Percentiles rank a stretch among this genome's conserved stretches.
Evolutionary conservation across 192 early-diverging fungal species (phyloP).

Genomic region (Podila minutissima): DNA sequence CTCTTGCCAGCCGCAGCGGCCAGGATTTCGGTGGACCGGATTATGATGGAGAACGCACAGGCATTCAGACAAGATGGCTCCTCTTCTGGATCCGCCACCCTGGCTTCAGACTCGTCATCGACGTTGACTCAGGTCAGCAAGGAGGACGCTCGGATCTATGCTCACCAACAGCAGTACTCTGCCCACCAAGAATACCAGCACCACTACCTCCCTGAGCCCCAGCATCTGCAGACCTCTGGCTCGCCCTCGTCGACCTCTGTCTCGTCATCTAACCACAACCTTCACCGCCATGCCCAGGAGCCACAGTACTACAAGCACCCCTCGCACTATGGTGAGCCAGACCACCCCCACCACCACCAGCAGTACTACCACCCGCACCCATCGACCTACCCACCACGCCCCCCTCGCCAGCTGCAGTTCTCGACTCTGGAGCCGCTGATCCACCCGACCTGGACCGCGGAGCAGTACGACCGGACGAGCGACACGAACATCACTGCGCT

Average conservation of each 20-base stretch:
- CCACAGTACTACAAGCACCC: not conserved
- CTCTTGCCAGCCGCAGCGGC: constrained; percentile 32
- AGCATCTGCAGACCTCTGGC: not conserved
- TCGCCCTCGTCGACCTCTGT: not conserved
- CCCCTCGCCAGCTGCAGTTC: constrained; percentile 54
- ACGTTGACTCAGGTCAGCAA: not conserved
- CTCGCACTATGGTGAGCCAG: not conserved
- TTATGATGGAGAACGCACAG: constrained; percentile 11
- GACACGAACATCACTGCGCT: constrained; percentile 83
- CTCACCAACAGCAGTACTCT: constrained; percentile 4
- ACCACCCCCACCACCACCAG: constrained; percentile 18
- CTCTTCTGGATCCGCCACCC: not conserved
- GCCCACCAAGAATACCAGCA: constrained; percentile 1
- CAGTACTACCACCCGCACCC: constrained; percentile 29
- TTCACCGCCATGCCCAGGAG: not conserved
- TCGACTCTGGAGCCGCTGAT: constrained; percentile 58
- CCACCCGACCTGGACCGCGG: constrained; percentile 73
- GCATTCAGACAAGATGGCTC: not conserved
- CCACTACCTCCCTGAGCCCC: constrained; percentile 5
- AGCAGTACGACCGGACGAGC: constrained; percentile 91
- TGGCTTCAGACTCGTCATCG: constrained; percentile 10
- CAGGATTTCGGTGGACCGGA: constrained; percentile 24
- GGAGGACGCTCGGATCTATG: not conserved
- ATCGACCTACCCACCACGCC: constrained; percentile 27
- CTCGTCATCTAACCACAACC: not conserved